Evolutionary conservation across 108 stramenopile species (phyloP), one percentile per base, ranked within the genome.

Genomic region (Nitzschia sp.): DNA sequence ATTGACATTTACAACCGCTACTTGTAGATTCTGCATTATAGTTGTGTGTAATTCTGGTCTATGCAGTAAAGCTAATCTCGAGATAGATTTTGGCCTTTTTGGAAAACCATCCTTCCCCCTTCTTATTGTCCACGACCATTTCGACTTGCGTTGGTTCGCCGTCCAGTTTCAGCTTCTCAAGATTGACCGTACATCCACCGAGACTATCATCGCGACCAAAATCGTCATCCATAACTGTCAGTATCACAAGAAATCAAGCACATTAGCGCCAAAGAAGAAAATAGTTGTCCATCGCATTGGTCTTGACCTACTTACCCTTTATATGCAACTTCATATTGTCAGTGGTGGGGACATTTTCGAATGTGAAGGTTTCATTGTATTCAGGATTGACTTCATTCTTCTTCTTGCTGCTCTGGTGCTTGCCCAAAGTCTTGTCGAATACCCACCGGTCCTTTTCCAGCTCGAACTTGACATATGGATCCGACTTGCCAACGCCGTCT

Each of bases 401-500:
- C 70, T 85, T 85, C 42, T 64, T 74, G 30, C 69, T 47, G 32
- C 72, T 74, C 26, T 46, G 48, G 53, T 66, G 53, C 15, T 78
- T 68, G 42, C 74, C 82, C 46, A 66, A 75, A n/a, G 66, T 66
- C 28, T 82, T 77, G 57, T 82, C 82, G 30, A 66, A 70, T 3
- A 82, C 21, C 53, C 67, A 58, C 32, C 46, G 65, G 54, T 82
- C 80, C 48, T 79, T 73, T 49, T 81, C 77, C 13, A 82, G 36
- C 31, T 67, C 75, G 59, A 85, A 79, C 55, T 72, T 80, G 58
- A 85, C 79, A 54, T 85, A 85, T 8, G 85, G 81, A 65, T 85
- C 85, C 2, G 66, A 54, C 55, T 73, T 85, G 17, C 85, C 85
- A 2, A 85, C 25, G 15, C 28, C 11, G 74, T 85, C 85, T 28